Base-by-base conservation (phyloP, 2,329 filamentous ascomycete species). In the Lachnellula suecica region DNA sequence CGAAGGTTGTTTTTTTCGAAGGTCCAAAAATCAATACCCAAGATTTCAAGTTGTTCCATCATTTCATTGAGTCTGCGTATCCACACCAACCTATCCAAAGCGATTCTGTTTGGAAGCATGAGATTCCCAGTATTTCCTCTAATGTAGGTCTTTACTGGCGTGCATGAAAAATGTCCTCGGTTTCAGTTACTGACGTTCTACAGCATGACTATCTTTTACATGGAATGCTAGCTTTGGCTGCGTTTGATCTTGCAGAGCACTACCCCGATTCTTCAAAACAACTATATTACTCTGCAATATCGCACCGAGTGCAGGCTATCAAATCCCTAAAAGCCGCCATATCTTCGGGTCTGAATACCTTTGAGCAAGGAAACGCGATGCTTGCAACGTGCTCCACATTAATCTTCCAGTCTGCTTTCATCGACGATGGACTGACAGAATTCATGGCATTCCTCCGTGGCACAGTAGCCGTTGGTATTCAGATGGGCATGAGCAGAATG, bases 201-300 rank as follows among this genome's bases (percentile, higher is more conserved):
- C n/a, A 84, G 78, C 77, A 85, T 59, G 81, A 86, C 46, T 86
- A 83, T 54, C 75, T 88, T 15, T 85, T 89, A 76, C 85, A 89
- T 64, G 81, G 85, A 4, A 84, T 89, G 53, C 76, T 88, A 0
- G 85, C 84, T 9, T 77, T 87, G 53, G 77, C 85, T 0, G 86
- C 86, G 20, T 87, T 84, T 0, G 82, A 88, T 58, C 75, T 89
- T 4, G 53, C 53, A n/a, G 29, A 25, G 3, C 4, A 35, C 20
- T 17, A 45, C 15, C 6, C 49, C 6, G 74, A 73, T 53, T 75
- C 87, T 23, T 68, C 75, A 2, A 29, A 24, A 4, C 51, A 70
- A 7, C 38, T 63, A 15, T 42, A 22, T 3, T 31, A 76, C 20
- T 77, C 79, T 23, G 85, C 85, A 34, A 81, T 88, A 70, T 71